Evolutionary conservation across 169 alveolate genomes (phyloP).

Genomic region (Plasmodium cynomolgi): DNA sequence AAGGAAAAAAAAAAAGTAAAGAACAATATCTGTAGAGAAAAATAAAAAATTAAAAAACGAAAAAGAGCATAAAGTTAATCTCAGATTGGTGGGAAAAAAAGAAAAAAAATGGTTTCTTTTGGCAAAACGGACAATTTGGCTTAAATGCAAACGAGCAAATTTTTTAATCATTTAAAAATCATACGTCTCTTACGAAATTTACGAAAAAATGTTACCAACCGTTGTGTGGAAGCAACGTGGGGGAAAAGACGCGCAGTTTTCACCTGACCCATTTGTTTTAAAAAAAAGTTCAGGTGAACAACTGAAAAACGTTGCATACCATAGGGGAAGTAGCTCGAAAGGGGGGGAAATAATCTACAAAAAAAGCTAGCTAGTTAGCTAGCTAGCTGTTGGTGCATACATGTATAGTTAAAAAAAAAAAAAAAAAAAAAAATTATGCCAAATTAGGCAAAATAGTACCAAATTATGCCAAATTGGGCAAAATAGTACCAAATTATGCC

Average conservation of each 20-base stretch:
- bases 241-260: background rate
- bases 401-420: background rate
- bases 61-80: background rate
- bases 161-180: background rate
- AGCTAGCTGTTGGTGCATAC: slow-evolving; percentile 1
- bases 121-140: background rate
- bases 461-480: background rate
- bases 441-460: too few species aligned
- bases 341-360: background rate
- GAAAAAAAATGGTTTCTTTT: background rate
- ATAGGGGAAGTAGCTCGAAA: background rate
- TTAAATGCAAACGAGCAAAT: background rate
- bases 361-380: background rate
- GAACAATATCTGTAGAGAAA: background rate
- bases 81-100: background rate
- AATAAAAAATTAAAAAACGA: background rate
- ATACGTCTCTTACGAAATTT: background rate
- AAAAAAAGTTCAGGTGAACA: slow-evolving; percentile 5
- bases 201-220: background rate
- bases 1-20: background rate
- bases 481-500: background rate
- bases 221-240: background rate
- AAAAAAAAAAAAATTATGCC: background rate
- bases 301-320: background rate
- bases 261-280: background rate